Conservation (phyloP, 148 eudicot species). For the Fagopyrum esculentum region DNA sequence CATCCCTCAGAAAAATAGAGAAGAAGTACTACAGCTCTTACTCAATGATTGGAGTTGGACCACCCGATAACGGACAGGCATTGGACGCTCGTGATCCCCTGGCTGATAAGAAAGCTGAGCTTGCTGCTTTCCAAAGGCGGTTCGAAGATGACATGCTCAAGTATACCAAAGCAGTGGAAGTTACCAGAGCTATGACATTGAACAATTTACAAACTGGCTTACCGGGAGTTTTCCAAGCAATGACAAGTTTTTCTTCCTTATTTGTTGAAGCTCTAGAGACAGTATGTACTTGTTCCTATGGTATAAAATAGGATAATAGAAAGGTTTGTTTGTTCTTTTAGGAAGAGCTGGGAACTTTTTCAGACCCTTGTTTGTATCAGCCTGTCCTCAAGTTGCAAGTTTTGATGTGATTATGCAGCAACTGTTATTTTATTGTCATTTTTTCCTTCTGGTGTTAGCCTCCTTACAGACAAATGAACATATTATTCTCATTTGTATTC, state of each 20-base stretch:
- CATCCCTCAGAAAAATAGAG: conserved; percentile 69
- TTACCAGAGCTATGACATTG: conserved; percentile 84
- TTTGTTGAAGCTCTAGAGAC: conserved; percentile 64
- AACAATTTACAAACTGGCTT: conserved; percentile 88
- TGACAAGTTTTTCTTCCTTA: conserved; percentile 83
- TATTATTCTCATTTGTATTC: conserved; percentile 19
- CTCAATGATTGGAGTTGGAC: conserved; percentile 76
- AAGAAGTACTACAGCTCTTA: conserved; percentile 77
- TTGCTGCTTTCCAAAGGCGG: conserved; percentile 63
- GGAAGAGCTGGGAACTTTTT: conserved; percentile 26
- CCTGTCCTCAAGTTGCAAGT: not conserved
- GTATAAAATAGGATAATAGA: conserved; percentile 39
- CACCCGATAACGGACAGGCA: conserved; percentile 53
- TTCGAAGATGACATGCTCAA: conserved; percentile 84
- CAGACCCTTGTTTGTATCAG: conserved; percentile 2
- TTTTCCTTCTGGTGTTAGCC: conserved; percentile 21
- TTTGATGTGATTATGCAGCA: conserved; percentile 43
- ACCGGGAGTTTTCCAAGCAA: conserved; percentile 90
- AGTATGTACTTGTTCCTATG: conserved; percentile 66
- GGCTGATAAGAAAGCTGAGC: conserved; percentile 68
- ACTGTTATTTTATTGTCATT: conserved; percentile 14
- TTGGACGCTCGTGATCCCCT: conserved; percentile 87
- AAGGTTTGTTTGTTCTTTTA: not conserved
- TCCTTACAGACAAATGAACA: conserved; percentile 36
- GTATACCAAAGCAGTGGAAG: conserved; percentile 85